Base-by-base conservation (phyloP, 768 basidiomycete genomes). In the Naganishia randhawae region DNA sequence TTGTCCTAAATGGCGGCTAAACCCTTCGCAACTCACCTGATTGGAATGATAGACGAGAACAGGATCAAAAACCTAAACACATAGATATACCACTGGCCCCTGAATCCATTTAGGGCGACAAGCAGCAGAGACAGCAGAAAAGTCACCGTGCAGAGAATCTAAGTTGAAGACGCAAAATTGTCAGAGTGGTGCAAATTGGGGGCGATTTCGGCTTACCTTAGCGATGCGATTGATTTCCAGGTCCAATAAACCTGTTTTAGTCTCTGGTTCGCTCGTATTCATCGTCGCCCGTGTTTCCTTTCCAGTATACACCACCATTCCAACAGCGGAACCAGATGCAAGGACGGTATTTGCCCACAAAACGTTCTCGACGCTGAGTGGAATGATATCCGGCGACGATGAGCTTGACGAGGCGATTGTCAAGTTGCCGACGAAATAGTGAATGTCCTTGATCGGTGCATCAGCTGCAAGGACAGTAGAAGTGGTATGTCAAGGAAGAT, bases 11-110 rank as follows among this genome's bases (percentile, higher is more conserved):
- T 5, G 14, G 11, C 22, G 33, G 27, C 11, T 3, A 10, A 16
- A 27, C 9, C n/a, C 32, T 32, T 50, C 16, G 16, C 2, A 19
- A 78, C 88, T 65, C 57, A 91, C 95, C 92, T 95, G 81, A 99
- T 99, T 29, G 96, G 95, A 76, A 99, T 98, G 79, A 99, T 99
- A 32, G 92, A 95, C 55, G 95, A 97, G 82, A 98, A 99, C 25
- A 99, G 84, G 76, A 99, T 98, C 63, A 99, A 83, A 80, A 99
- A 99, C 22, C 96, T 86, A 81, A 97, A 89, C 33, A 97, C 88
- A 76, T 97, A 97, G 72, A 97, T 88, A 77, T 92, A 95, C 91
- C 95, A 97, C 53, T 86, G 84, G 4, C 96, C 95, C 25, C 95
- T 83, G 83, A 98, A 99, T 16, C 95, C 94, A 74, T 98, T 98